Percentiles rank a stretch among this genome's conserved stretches.
These are phyloP conservation scores for Naganishia randhawae DNA, from an alignment of 768 basidiomycete genomes.

Conservation along the genomic window DNA sequence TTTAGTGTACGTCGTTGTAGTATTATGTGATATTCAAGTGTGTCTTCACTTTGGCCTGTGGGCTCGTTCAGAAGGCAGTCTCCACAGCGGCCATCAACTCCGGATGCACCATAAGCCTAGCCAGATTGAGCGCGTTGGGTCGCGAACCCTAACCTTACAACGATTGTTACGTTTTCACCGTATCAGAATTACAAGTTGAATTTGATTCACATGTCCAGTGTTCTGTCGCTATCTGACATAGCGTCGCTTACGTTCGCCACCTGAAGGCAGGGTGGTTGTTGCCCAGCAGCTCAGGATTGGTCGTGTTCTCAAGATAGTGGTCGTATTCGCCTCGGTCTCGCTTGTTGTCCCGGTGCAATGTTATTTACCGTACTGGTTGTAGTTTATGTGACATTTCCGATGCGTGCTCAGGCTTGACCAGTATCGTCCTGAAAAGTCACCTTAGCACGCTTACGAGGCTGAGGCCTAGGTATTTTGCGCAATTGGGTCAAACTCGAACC, in stretches of 20 bases:
- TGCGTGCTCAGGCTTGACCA: not conserved
- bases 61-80: too few species aligned
- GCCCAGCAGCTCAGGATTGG: conserved; percentile 16
- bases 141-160: conserved; percentile 7
- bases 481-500: not conserved
- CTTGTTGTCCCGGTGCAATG: conserved; percentile 25
- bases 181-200: conserved; percentile 20
- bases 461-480: not conserved
- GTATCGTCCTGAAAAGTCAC: not conserved
- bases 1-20: too few species aligned
- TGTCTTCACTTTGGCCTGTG: too few species aligned
- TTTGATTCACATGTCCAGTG: conserved; percentile 2
- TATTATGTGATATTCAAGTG: too few species aligned
- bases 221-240: not conserved
- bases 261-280: conserved; percentile 29
- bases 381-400: not conserved
- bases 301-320: conserved; percentile 17
- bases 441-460: conserved; percentile 11
- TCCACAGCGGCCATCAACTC: too few species aligned
- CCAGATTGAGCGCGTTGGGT: not conserved
- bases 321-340: conserved; percentile 26
- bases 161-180: not conserved
- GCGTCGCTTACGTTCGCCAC: conserved; percentile 10
- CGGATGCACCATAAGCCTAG: not conserved
- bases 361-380: too few species aligned